phyloP scores from a whole-genome alignment of 148 eudicot species.

The Tetragonia tetragonoides region DNA sequence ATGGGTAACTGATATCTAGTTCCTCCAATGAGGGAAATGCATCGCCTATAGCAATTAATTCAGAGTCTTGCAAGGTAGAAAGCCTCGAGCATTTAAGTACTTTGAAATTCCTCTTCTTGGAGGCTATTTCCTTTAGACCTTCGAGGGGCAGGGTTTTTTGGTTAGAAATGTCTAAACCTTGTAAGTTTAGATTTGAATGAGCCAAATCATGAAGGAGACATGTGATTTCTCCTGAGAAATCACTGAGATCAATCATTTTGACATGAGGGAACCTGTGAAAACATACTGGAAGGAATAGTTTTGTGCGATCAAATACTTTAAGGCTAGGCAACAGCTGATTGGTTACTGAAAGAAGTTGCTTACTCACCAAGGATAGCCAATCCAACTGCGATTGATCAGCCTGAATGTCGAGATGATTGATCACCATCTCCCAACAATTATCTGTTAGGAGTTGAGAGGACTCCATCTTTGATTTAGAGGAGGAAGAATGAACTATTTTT shows the following conservation, averaged over 20 bases:
- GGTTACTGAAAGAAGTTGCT: conserved; percentile 17
- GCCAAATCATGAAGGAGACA: conserved; percentile 6
- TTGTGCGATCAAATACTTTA: conserved; percentile 12
- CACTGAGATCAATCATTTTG: conserved; percentile 17
- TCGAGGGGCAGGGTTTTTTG: conserved; percentile 8
- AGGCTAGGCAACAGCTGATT: conserved; percentile 4
- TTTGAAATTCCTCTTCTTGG: conserved; percentile 1
- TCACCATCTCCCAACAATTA: conserved; percentile 10
- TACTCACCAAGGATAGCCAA: conserved; percentile 10
- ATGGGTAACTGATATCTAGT: conserved; percentile 23
- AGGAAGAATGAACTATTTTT: background rate
- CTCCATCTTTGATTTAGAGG: conserved; percentile 9
- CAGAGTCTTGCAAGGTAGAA: background rate
- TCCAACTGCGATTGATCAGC: conserved; percentile 6
- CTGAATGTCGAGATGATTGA: conserved; percentile 6
- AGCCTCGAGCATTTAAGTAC: conserved; percentile 15
- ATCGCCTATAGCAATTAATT: conserved; percentile 10
- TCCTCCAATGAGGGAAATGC: conserved; percentile 15
- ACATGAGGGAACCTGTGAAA: conserved; percentile 6
- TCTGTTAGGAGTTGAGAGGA: conserved; percentile 4
- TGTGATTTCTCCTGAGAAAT: conserved; percentile 8
- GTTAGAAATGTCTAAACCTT: conserved; percentile 17
- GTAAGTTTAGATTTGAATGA: conserved; percentile 10
- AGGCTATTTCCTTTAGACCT: conserved; percentile 8
- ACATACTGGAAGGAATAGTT: background rate